These are phyloP conservation scores for Talaromyces nanjingensis DNA, from an alignment of 495 filamentous ascomycete genomes.

Conservation along the genomic window DNA sequence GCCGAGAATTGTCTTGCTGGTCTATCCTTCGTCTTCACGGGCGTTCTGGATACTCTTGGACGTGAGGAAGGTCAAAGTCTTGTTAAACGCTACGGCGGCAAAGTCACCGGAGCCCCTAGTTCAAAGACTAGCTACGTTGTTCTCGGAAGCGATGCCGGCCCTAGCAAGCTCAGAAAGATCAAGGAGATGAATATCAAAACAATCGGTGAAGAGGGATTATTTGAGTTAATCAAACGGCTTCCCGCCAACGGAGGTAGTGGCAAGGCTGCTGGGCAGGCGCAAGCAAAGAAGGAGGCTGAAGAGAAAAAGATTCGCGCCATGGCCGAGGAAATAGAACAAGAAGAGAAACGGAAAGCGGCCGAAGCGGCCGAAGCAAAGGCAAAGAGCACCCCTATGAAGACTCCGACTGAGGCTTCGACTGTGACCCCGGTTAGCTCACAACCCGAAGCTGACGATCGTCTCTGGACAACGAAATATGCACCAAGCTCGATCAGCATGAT, in stretches of 20 bases:
- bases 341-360: constrained; percentile 32
- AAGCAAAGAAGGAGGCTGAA: constrained; percentile 75
- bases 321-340: constrained; percentile 73
- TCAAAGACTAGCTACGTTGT: constrained; percentile 92
- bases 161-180: constrained; percentile 90
- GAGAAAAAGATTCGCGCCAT: constrained; percentile 68
- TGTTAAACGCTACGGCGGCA: constrained; percentile 90
- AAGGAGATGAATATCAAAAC: constrained; percentile 69
- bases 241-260: constrained; percentile 81
- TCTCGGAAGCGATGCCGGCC: constrained; percentile 83
- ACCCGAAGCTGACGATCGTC: constrained; percentile 46
- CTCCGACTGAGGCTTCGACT: constrained; percentile 24
- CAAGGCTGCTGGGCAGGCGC: constrained; percentile 76
- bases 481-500: constrained; percentile 78
- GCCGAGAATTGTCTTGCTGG: constrained; percentile 87
- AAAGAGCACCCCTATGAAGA: not conserved
- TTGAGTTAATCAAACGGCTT: constrained; percentile 74
- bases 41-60: constrained; percentile 67
- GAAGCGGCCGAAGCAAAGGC: not conserved
- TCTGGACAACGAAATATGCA: constrained; percentile 97
- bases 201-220: constrained; percentile 88
- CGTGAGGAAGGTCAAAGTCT: constrained; percentile 82
- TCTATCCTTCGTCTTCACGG: constrained; percentile 96
- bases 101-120: constrained; percentile 77
- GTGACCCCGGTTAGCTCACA: constrained; percentile 11